These are phyloP conservation scores for Acarospora socialis DNA, from an alignment of 2,329 filamentous ascomycete species.

Conservation along the genomic window DNA sequence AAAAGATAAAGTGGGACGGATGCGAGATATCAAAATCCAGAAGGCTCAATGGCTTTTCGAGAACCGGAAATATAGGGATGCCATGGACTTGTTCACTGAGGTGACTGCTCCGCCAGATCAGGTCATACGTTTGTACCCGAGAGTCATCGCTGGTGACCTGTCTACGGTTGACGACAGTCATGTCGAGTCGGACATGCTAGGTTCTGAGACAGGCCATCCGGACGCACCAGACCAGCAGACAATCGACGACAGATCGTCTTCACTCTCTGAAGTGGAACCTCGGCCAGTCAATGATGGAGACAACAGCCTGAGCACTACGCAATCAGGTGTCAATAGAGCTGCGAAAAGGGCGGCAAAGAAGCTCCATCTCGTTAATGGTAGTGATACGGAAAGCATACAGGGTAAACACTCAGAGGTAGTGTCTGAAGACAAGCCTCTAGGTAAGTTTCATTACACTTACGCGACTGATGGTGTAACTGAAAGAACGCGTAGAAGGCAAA, in stretches of 20 bases:
- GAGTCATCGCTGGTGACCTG: slow-evolving; percentile 66
- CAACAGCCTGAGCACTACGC: too few species aligned
- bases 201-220: slow-evolving; percentile 25
- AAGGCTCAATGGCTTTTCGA: slow-evolving; percentile 81
- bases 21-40: slow-evolving; percentile 76
- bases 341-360: too few species aligned
- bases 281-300: too few species aligned
- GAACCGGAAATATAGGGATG: slow-evolving; percentile 66
- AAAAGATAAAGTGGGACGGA: slow-evolving; percentile 62
- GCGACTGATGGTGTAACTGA: too few species aligned
- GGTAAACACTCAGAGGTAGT: slow-evolving; percentile 20
- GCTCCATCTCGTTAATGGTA: slow-evolving; percentile 27
- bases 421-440: slow-evolving; percentile 18
- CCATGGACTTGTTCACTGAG: slow-evolving; percentile 81
- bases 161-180: slow-evolving; percentile 43
- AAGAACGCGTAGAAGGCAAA: slow-evolving; percentile 63
- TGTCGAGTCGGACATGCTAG: slow-evolving; percentile 35
- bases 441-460: slow-evolving; percentile 13
- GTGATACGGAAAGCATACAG: slow-evolving; percentile 26
- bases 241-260: background rate
- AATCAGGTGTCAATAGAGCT: too few species aligned
- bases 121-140: slow-evolving; percentile 74
- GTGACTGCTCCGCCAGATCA: slow-evolving; percentile 80
- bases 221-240: slow-evolving; percentile 22
- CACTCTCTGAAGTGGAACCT: too few species aligned